Conservation (phyloP, 2,329 filamentous ascomycete species). For the Colletotrichum sp. region DNA sequence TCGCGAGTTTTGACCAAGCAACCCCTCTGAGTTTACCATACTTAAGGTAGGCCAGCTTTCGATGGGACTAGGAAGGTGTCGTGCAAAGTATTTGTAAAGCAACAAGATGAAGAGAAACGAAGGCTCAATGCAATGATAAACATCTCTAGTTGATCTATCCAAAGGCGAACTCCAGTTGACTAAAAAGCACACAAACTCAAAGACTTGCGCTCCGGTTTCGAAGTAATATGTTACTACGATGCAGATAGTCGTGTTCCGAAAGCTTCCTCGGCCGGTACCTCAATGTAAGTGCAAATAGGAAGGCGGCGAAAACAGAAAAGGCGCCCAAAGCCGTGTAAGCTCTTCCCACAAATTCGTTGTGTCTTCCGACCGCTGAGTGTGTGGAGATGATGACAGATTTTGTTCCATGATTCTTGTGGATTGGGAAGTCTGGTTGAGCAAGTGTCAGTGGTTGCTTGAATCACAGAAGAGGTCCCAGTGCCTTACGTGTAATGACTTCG, state of each 20-base stretch:
- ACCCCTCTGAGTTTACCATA: not conserved
- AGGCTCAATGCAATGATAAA: not conserved
- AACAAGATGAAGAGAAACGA: not conserved
- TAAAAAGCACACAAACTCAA: not conserved
- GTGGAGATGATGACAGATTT: not conserved
- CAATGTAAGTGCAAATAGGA: not conserved
- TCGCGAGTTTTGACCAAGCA: not conserved
- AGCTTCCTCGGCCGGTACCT: not conserved
- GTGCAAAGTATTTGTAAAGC: not conserved
- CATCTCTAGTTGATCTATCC: not conserved
- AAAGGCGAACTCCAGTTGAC: not conserved
- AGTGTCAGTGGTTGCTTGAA: accelerated
- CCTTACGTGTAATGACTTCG: not conserved
- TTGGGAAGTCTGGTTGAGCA: not conserved
- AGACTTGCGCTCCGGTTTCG: not conserved
- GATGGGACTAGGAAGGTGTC: accelerated
- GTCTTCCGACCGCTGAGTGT: not conserved
- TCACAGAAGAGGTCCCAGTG: accelerated
- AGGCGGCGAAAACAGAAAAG: not conserved
- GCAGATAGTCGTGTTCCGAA: not conserved
- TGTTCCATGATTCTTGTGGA: not conserved
- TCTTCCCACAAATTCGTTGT: not conserved
- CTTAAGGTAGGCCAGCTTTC: not conserved
- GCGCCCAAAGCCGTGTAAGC: not conserved
- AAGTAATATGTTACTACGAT: not conserved